Evolutionary conservation across 805 yeast genomes (phyloP), one percentile per base, ranked within the genome.

Genomic region (Barnettozyma pratensis): DNA sequence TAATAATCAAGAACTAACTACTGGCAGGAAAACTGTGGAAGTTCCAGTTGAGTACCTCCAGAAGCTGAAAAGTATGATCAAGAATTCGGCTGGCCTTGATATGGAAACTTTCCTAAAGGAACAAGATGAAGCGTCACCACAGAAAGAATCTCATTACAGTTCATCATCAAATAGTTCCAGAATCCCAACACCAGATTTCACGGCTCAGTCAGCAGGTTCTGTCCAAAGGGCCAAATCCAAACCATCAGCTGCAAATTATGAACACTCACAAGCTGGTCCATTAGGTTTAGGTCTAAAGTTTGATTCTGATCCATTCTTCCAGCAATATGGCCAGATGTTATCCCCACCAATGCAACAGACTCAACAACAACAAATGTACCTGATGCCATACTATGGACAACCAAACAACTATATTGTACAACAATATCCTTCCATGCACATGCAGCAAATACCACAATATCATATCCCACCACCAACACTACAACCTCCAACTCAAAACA

Each of bases 31-130:
- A 43, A 61, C 65, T 1, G 62, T 60, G 12, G 49, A 58, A 37
- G 60, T 61, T 4, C 58, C 64, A 4, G 59, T 60, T 12, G 64
- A 58, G 34, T 61, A 60, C 42, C 48, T 61, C 7, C 60, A 59
- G 43, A 55, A 56, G 39, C 44, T 61, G 10, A 54, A 56, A 2
- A 46, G 52, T 6, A 48, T 59, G 52, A 53, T 60, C 32, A 55
- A 57, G 46, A 51, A 53, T 30, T 41, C 54, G n/a, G 57, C 58
- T 8, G 57, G 56, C 8, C 44, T 56, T 11, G 58, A 58, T 29
- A 52, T 59, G 54, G 55, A 55, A 5, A 47, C 47, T 19, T 53
- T 58, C 36, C 39, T 58, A 8, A 44, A 44, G 3, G 51, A 47
- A 35, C 56, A 57, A 30, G 19, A 19, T 19, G 19, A 19, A 19